A percentile compares a stretch with the other conserved stretches of the same genome.
Conservation (phyloP, 2,329 filamentous ascomycete species). For the Pyrenochaeta sp. region DNA sequence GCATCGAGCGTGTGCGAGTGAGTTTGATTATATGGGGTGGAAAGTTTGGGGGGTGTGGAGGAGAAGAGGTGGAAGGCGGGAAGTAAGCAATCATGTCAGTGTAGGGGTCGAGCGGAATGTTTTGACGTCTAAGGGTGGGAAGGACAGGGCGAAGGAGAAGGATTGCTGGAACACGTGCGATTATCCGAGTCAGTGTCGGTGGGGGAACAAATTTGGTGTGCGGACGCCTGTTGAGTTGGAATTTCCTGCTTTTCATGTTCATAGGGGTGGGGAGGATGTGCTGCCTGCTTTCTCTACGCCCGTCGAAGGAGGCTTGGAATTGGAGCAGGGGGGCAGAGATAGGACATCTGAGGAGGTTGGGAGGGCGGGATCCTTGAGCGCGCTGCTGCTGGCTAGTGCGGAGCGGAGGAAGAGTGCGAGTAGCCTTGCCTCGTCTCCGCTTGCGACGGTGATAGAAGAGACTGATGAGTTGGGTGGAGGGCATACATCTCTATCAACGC, state of each 20-base stretch:
- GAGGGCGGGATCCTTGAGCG: constrained; percentile 34
- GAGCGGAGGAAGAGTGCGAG: constrained; percentile 28
- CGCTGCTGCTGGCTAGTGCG: constrained; percentile 37
- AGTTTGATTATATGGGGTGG: constrained; percentile 65
- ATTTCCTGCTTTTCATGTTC: constrained; percentile 24
- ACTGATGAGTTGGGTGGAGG: neutral
- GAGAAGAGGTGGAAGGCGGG: constrained; percentile 13
- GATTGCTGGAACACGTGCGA: constrained; percentile 58
- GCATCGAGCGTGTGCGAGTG: constrained; percentile 56
- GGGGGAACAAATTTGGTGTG: constrained; percentile 41
- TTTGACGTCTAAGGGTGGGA: no score
- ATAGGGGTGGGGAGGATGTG: constrained; percentile 14
- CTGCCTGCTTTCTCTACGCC: neutral
- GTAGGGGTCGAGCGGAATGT: neutral
- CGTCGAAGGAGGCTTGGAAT: neutral
- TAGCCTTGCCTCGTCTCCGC: constrained; percentile 20
- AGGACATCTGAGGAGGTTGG: constrained; percentile 11
- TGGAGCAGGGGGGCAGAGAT: neutral
- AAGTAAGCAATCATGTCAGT: no score
- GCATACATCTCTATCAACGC: fast-evolving
- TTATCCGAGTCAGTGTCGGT: constrained; percentile 57
- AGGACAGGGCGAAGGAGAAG: constrained; percentile 12
- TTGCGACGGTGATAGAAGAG: constrained; percentile 20
- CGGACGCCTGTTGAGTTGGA: constrained; percentile 28
- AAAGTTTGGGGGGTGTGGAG: constrained; percentile 57